Percentiles rank a stretch among this genome's conserved stretches.
These are phyloP conservation scores for Vaccinium darrowii DNA, from an alignment of 148 eudicot species.

Conservation along the genomic window DNA sequence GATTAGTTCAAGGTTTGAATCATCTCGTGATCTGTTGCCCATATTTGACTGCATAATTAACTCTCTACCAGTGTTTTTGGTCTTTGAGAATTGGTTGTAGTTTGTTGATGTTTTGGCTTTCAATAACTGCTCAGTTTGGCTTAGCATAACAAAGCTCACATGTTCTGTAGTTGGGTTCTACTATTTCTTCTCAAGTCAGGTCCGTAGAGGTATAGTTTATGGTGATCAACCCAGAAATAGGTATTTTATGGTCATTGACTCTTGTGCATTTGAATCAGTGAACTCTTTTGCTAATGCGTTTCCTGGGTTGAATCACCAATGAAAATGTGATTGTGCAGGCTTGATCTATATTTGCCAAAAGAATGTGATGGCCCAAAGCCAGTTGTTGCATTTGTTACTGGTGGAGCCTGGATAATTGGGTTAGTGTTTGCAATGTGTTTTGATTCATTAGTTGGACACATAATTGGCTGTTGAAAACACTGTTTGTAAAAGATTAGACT, in stretches of 20 bases:
- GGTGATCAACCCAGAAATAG: constrained; percentile 71
- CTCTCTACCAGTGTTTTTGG: not conserved
- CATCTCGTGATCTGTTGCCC: constrained; percentile 5
- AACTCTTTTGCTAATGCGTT: not conserved
- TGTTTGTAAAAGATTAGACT: not conserved
- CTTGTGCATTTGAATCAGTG: not conserved
- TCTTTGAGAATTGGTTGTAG: not conserved
- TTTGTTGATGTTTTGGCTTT: not conserved
- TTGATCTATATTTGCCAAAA: constrained; percentile 66
- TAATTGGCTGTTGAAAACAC: not conserved
- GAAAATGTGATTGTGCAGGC: constrained; percentile 38
- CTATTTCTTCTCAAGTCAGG: constrained; percentile 59
- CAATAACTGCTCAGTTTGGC: not conserved
- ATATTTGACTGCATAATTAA: not conserved
- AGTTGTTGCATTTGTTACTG: constrained; percentile 69
- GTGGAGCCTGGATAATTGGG: constrained; percentile 83
- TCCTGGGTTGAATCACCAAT: constrained; percentile 11
- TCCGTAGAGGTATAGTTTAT: constrained; percentile 58
- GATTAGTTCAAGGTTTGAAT: constrained; percentile 63
- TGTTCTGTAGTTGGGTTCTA: constrained; percentile 58
- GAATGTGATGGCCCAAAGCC: constrained; percentile 49
- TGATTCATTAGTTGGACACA: not conserved
- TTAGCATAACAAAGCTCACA: constrained; percentile 4
- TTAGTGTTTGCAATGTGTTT: constrained; percentile 21
- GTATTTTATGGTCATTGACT: constrained; percentile 25